Percentiles rank a stretch among this genome's conserved stretches.
Evolutionary conservation across 768 basidiomycete genomes (phyloP).

Genomic region (Amanita inopinata): DNA sequence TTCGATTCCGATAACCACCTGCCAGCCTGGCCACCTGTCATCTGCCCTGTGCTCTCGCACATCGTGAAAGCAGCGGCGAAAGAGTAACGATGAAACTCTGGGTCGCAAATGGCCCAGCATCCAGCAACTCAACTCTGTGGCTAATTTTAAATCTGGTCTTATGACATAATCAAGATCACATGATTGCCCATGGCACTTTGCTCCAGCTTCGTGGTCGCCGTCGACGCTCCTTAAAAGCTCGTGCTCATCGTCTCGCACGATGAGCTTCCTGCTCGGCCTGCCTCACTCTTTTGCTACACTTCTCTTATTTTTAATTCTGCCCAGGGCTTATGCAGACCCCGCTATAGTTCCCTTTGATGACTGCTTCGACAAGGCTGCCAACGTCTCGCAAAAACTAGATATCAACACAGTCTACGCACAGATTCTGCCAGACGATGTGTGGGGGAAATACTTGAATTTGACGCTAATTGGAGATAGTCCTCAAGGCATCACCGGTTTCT

Average conservation of each 20-base stretch:
- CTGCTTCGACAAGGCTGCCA: slow-evolving; percentile 47
- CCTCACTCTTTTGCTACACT: slow-evolving; percentile 13
- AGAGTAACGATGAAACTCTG: slow-evolving; percentile 10
- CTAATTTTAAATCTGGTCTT: neutral
- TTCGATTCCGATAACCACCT: slow-evolving; percentile 88
- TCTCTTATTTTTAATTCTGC: slow-evolving; percentile 18
- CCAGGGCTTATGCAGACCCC: slow-evolving; percentile 38
- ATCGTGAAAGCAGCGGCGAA: slow-evolving; percentile 22
- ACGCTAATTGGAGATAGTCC: slow-evolving; percentile 61
- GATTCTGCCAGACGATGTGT: slow-evolving; percentile 34
- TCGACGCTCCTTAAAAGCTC: neutral
- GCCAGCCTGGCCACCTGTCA: slow-evolving; percentile 74
- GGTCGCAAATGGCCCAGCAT: neutral
- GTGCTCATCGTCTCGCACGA: slow-evolving; percentile 18
- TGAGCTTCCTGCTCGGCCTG: slow-evolving; percentile 14
- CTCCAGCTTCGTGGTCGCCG: neutral
- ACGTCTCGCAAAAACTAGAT: slow-evolving; percentile 46
- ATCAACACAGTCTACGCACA: slow-evolving; percentile 69
- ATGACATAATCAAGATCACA: slow-evolving; percentile 5
- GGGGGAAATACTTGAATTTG: slow-evolving; percentile 50
- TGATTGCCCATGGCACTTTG: neutral
- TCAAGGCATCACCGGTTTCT: slow-evolving; percentile 47
- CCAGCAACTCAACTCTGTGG: neutral
- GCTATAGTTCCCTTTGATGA: slow-evolving; percentile 55
- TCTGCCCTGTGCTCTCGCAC: slow-evolving; percentile 25